phyloP scores from a whole-genome alignment of 208 protist species.

The Lotmaria passim region DNA sequence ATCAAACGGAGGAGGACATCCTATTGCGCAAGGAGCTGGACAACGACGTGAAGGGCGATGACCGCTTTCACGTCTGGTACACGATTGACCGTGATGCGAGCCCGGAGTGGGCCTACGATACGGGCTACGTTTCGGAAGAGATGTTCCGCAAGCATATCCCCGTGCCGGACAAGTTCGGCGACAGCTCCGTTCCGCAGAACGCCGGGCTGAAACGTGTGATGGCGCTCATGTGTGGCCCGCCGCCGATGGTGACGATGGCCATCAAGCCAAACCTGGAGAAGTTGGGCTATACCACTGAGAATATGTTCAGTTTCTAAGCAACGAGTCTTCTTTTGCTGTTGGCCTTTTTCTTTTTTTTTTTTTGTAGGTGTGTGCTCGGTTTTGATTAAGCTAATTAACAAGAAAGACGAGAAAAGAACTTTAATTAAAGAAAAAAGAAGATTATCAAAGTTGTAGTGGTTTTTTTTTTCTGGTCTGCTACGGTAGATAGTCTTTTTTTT shows the following conservation, averaged over 20 bases:
- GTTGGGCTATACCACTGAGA: constrained; percentile 67
- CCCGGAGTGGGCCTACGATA: constrained; percentile 70
- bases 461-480: too few species aligned
- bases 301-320: constrained; percentile 78
- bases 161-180: constrained; percentile 32
- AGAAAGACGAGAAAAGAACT: constrained; percentile 13
- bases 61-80: constrained; percentile 78
- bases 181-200: constrained; percentile 41
- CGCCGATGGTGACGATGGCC: constrained; percentile 85
- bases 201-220: constrained; percentile 40
- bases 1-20: constrained; percentile 92
- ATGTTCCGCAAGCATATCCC: constrained; percentile 82
- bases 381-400: neutral
- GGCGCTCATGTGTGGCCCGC: constrained; percentile 88
- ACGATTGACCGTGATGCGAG: constrained; percentile 60
- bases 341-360: constrained; percentile 18
- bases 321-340: constrained; percentile 16
- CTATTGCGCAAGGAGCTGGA: constrained; percentile 90
- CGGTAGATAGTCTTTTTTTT: too few species aligned
- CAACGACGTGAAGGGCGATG: constrained; percentile 45
- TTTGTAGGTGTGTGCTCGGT: neutral
- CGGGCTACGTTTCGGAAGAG: constrained; percentile 69
- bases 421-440: constrained; percentile 14
- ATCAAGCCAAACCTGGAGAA: constrained; percentile 84
- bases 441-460: neutral